Evolutionary conservation across 106 monocot species (phyloP).

Genomic region (Dendrobium chrysotoxum): DNA sequence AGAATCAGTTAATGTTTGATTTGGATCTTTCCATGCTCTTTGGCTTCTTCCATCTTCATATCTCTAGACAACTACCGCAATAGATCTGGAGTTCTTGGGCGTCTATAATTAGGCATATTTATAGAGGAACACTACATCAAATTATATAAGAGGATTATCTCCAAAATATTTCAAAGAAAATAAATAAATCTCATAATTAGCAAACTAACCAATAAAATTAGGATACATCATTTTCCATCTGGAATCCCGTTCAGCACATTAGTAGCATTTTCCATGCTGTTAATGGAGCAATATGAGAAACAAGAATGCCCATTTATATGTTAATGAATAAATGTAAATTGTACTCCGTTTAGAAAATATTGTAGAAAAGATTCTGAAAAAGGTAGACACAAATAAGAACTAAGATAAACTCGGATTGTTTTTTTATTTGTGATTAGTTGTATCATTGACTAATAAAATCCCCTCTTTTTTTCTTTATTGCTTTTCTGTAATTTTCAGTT

Average conservation of each 20-base stretch:
- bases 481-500: not conserved
- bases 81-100: no score
- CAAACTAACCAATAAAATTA: not conserved
- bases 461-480: not conserved
- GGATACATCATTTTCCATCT: not conserved
- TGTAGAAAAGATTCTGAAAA: not conserved
- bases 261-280: not conserved
- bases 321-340: not conserved
- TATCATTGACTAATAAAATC: not conserved
- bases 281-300: not conserved
- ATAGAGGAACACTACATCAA: not conserved
- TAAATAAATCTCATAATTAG: not conserved
- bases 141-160: not conserved
- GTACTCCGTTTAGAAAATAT: not conserved
- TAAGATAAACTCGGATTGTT: not conserved
- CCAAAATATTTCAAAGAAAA: not conserved
- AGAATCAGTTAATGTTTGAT: no score
- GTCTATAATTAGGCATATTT: not conserved
- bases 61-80: no score
- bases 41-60: no score
- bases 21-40: no score
- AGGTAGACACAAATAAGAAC: not conserved
- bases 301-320: not conserved
- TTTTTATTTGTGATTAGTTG: not conserved
- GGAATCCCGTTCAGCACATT: not conserved